Percentiles rank a stretch among this genome's conserved stretches.
phyloP scores from a whole-genome alignment of 345 rosid species.

The Eucalyptus brandiana region DNA sequence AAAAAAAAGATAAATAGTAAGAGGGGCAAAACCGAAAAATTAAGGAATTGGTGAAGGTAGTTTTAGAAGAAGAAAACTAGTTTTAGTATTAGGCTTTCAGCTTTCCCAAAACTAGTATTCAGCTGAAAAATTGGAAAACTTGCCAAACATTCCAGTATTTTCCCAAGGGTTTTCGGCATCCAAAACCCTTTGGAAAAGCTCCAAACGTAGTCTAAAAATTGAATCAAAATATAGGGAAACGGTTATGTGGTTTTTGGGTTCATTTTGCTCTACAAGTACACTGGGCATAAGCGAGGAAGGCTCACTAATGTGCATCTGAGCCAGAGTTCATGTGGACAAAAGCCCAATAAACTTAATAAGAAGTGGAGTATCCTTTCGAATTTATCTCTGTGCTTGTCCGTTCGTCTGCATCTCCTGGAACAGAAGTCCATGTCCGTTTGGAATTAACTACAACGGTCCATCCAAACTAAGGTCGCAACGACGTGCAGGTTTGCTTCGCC shows the following conservation, averaged over 20 bases:
- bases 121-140: rapidly evolving
- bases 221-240: not conserved
- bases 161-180: rapidly evolving
- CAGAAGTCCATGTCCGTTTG: not conserved
- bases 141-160: too few species aligned
- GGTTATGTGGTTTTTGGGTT: not conserved
- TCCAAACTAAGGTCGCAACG: not conserved
- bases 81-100: too few species aligned
- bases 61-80: too few species aligned
- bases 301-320: not conserved
- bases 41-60: too few species aligned
- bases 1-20: too few species aligned
- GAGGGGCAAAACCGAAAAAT: too few species aligned
- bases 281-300: not conserved
- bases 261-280: not conserved
- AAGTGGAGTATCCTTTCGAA: not conserved
- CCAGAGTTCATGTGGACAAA: not conserved
- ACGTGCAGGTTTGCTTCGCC: not conserved
- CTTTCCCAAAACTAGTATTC: rapidly evolving
- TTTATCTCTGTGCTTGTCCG: not conserved
- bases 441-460: not conserved
- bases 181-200: too few species aligned
- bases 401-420: not conserved
- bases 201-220: not conserved
- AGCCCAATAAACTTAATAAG: not conserved